phyloP scores from a whole-genome alignment of 2,329 filamentous ascomycete genomes.

The Atkinsonella texensis region DNA sequence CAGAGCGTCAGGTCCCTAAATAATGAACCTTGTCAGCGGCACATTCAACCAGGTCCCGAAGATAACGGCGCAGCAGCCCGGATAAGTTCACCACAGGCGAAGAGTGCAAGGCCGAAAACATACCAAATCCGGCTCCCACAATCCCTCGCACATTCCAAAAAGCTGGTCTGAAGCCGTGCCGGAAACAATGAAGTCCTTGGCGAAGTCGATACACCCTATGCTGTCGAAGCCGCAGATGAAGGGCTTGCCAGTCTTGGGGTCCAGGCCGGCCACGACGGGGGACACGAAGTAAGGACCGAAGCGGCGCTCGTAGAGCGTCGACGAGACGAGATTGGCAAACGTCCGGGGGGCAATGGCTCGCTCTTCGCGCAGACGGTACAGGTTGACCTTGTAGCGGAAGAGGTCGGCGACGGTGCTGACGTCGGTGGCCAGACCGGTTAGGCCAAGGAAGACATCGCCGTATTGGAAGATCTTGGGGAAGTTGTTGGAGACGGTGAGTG shows the following conservation, averaged over 20 bases:
- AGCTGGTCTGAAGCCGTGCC: constrained; percentile 95
- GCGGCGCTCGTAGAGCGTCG: constrained; percentile 82
- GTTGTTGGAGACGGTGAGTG: constrained; percentile 97
- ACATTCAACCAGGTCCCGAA: not conserved
- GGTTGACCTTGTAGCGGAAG: constrained; percentile 99
- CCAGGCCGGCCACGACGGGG: constrained; percentile 88
- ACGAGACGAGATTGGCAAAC: constrained; percentile 90
- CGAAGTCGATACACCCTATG: constrained; percentile 98
- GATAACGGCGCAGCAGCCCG: not conserved
- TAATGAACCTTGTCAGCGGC: not conserved
- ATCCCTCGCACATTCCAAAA: constrained; percentile 94
- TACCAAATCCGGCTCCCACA: constrained; percentile 97
- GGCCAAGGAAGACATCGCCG: constrained; percentile 86
- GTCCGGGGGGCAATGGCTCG: constrained; percentile 89
- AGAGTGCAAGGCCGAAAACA: constrained; percentile 18
- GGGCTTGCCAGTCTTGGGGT: constrained; percentile 84
- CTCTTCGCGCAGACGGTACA: constrained; percentile 98
- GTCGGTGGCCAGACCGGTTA: constrained; percentile 93
- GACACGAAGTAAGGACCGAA: constrained; percentile 96
- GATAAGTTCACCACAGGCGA: not conserved
- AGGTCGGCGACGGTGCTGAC: constrained; percentile 90
- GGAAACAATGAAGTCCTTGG: constrained; percentile 97
- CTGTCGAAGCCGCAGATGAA: constrained; percentile 99
- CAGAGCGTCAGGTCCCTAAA: constrained; percentile 78
- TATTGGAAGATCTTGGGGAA: constrained; percentile 99